Evolutionary conservation across 768 basidiomycete species (phyloP).

Genomic region (Pleurotus tuber-regium): DNA sequence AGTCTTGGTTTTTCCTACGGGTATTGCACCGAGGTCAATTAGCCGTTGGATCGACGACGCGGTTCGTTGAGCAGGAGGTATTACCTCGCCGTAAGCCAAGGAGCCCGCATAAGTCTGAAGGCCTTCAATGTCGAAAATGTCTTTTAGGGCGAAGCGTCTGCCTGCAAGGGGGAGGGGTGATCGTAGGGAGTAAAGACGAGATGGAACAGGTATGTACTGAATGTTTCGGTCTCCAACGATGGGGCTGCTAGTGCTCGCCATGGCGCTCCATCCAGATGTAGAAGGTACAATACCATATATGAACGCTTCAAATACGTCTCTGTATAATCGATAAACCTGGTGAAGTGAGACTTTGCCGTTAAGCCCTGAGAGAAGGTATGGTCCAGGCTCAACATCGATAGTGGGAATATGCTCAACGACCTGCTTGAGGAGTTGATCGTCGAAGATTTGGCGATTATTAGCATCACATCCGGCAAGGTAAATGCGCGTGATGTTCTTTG

Average conservation of each 20-base stretch:
- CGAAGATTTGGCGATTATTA: not conserved
- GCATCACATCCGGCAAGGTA: not conserved
- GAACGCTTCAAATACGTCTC: constrained; percentile 42
- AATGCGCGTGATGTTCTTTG: not conserved
- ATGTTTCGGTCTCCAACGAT: too few species aligned
- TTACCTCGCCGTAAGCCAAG: constrained; percentile 27
- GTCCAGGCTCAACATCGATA: not conserved
- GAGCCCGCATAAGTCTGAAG: constrained; percentile 35
- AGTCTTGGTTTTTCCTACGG: constrained; percentile 55
- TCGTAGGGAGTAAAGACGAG: constrained; percentile 36
- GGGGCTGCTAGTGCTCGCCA: too few species aligned
- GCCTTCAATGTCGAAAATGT: constrained; percentile 32
- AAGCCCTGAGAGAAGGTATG: not conserved
- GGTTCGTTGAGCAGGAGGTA: constrained; percentile 30
- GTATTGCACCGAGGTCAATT: constrained; percentile 43
- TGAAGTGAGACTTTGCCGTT: constrained; percentile 10
- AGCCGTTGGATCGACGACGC: constrained; percentile 45
- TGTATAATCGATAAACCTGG: constrained; percentile 35
- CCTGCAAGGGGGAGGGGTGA: constrained; percentile 36
- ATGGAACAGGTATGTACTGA: constrained; percentile 49
- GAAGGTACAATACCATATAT: constrained; percentile 41
- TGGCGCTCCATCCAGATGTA: constrained; percentile 26
- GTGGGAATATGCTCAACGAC: too few species aligned
- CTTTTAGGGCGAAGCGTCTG: constrained; percentile 48
- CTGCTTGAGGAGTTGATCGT: not conserved